Evolutionary conservation across 495 filamentous ascomycete genomes (phyloP).

Genomic region (Chaetomium tenue): DNA sequence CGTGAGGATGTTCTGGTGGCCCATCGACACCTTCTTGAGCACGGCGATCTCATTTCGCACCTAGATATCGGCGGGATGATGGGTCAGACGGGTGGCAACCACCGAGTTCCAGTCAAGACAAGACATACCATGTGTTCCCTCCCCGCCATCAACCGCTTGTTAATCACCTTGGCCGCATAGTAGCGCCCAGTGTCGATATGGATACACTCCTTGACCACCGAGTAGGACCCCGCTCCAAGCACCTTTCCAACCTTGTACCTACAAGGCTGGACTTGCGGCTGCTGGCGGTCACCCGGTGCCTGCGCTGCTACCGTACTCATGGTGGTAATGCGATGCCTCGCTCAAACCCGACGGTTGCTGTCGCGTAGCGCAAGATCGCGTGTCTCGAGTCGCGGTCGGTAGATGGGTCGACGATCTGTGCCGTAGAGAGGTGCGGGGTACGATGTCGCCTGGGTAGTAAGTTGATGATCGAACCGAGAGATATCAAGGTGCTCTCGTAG

Average conservation of each 20-base stretch:
- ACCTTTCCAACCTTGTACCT: conserved; percentile 99
- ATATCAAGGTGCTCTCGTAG: not conserved
- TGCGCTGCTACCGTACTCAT: conserved; percentile 37
- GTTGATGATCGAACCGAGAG: not conserved
- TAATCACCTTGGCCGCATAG: conserved; percentile 99
- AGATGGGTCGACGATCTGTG: not conserved
- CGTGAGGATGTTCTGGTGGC: conserved; percentile 95
- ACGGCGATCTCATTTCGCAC: conserved; percentile 98
- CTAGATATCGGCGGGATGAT: conserved; percentile 42
- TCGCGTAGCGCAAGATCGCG: not conserved
- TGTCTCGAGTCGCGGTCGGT: not conserved
- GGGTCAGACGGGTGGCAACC: not conserved
- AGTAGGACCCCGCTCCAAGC: conserved; percentile 92
- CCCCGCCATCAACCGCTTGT: conserved; percentile 96
- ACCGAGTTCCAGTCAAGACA: not conserved
- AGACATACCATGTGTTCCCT: conserved; percentile 92
- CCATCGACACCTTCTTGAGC: conserved; percentile 93
- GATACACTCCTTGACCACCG: conserved; percentile 98
- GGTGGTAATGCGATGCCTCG: not conserved
- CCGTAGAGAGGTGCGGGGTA: not conserved
- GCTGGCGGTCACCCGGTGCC: conserved; percentile 32
- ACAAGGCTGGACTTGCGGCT: conserved; percentile 54
- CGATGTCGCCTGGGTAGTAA: not conserved
- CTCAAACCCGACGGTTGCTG: conserved; percentile 7
- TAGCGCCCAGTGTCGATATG: conserved; percentile 97